Percentiles rank a stretch among this genome's conserved stretches.
phyloP scores from a whole-genome alignment of 2,329 filamentous ascomycete genomes.

The Aspergillus sp. region DNA sequence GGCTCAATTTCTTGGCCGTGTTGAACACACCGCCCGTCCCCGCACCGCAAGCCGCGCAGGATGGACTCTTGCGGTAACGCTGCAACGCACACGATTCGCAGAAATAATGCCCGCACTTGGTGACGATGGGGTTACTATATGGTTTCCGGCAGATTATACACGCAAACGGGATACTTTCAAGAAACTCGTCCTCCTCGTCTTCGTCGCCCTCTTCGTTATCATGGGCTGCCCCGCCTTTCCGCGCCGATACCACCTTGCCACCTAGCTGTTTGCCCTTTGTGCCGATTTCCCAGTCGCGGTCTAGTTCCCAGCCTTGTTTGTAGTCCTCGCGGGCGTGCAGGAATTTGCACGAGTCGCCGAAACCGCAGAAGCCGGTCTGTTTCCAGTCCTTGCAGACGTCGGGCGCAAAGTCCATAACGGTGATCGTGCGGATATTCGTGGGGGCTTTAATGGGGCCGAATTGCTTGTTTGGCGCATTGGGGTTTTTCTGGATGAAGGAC shows the following conservation, averaged over 20 bases:
- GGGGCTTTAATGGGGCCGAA: slow-evolving; percentile 81
- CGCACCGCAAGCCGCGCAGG: slow-evolving; percentile 75
- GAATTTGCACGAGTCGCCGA: slow-evolving; percentile 72
- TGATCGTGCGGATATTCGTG: slow-evolving; percentile 84
- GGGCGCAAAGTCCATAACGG: slow-evolving; percentile 80
- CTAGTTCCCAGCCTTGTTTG: slow-evolving; percentile 91
- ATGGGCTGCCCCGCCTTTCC: slow-evolving; percentile 25
- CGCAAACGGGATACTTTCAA: slow-evolving; percentile 81
- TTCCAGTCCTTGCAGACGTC: slow-evolving; percentile 97
- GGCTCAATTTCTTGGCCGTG: slow-evolving; percentile 72
- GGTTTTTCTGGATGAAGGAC: slow-evolving; percentile 73
- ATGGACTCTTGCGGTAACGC: slow-evolving; percentile 77
- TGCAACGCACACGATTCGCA: slow-evolving; percentile 84
- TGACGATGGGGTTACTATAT: slow-evolving; percentile 75
- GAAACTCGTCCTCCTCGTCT: slow-evolving; percentile 60
- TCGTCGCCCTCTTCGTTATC: slow-evolving; percentile 45
- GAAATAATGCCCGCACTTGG: slow-evolving; percentile 92
- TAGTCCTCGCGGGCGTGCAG: slow-evolving; percentile 57
- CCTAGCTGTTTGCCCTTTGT: slow-evolving; percentile 51
- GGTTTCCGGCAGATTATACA: slow-evolving; percentile 77
- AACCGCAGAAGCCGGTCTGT: slow-evolving; percentile 64
- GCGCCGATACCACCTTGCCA: slow-evolving; percentile 45
- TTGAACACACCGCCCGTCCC: slow-evolving; percentile 90
- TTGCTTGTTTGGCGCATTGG: slow-evolving; percentile 60
- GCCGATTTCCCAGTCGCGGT: slow-evolving; percentile 84